Percentiles rank a stretch among this genome's conserved stretches.
Evolutionary conservation across 2,329 filamentous ascomycete genomes (phyloP).

Genomic region (Tympanopsis confertula): DNA sequence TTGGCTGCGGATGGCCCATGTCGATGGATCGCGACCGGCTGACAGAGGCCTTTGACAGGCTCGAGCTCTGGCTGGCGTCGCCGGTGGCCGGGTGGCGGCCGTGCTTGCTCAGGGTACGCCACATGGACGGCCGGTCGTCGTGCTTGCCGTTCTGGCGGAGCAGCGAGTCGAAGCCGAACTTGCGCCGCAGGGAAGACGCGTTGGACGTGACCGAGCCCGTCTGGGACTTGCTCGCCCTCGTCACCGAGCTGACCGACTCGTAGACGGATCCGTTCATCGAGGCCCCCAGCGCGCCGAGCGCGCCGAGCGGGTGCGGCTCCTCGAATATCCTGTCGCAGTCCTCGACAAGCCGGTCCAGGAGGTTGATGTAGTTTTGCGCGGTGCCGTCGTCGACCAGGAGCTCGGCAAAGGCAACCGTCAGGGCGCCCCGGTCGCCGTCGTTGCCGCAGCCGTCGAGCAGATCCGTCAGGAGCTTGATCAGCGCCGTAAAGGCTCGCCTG

Average conservation of each 20-base stretch:
- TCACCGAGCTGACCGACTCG: conserved; percentile 48
- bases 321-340: conserved; percentile 85
- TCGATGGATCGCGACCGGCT: conserved; percentile 71
- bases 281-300: conserved; percentile 9
- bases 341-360: conserved; percentile 79
- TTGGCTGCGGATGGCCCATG: conserved; percentile 33
- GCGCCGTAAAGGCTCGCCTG: conserved; percentile 65
- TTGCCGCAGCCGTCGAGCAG: conserved; percentile 82
- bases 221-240: conserved; percentile 42
- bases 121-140: conserved; percentile 65
- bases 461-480: conserved; percentile 78
- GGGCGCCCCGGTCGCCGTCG: conserved; percentile 76
- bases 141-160: conserved; percentile 70
- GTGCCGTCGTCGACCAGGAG: conserved; percentile 68
- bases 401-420: conserved; percentile 83
- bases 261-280: conserved; percentile 29
- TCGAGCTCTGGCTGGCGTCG: conserved; percentile 37
- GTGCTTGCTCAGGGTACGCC: conserved; percentile 81
- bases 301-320: conserved; percentile 23
- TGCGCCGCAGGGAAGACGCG: conserved; percentile 71
- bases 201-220: conserved; percentile 74
- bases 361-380: conserved; percentile 73
- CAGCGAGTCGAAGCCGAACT: conserved; percentile 69
- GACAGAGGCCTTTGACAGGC: conserved; percentile 55
- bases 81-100: conserved; percentile 45